A percentile compares a stretch with the other conserved stretches of the same genome.
These are phyloP conservation scores for Neobulgaria alba DNA, from an alignment of 2,329 filamentous ascomycete species.

Conservation along the genomic window DNA sequence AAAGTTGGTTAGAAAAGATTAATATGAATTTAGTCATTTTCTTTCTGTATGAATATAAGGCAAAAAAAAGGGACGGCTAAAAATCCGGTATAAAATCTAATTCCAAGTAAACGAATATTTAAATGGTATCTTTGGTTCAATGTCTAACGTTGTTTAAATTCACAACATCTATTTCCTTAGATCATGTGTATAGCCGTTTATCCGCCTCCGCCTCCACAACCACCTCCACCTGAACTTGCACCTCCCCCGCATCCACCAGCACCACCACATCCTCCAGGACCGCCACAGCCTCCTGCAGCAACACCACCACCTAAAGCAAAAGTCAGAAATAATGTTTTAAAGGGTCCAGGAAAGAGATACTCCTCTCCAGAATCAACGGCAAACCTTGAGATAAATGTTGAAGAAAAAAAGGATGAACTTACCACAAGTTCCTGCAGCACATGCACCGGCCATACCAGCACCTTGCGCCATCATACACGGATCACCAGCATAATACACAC, in stretches of 20 bases:
- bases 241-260: constrained; percentile 4
- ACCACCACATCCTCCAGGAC: constrained; percentile 11
- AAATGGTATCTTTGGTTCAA: too few relatives aligned
- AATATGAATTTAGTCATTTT: too few relatives aligned
- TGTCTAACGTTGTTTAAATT: too few relatives aligned
- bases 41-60: too few relatives aligned
- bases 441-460: constrained; percentile 33
- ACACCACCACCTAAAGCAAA: constrained; percentile 23
- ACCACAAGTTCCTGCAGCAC: constrained; percentile 40
- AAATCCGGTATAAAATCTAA: too few relatives aligned
- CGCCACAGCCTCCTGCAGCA: constrained; percentile 35
- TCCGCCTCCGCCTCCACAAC: constrained; percentile 1
- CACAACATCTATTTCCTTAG: too few relatives aligned
- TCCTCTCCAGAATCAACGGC: background rate
- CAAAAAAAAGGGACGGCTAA: too few relatives aligned
- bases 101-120: too few relatives aligned
- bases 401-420: background rate
- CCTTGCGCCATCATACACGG: constrained; percentile 31
- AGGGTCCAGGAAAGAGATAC: background rate
- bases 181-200: too few relatives aligned
- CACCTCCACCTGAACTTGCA: constrained; percentile 3
- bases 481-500: constrained; percentile 38
- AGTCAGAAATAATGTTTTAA: background rate
- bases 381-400: too few relatives aligned
- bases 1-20: too few relatives aligned